Evolutionary conservation across 1,284 basidiomycete species (phyloP), one percentile per base, ranked within the genome.

Genomic region (Serendipita sp.): DNA sequence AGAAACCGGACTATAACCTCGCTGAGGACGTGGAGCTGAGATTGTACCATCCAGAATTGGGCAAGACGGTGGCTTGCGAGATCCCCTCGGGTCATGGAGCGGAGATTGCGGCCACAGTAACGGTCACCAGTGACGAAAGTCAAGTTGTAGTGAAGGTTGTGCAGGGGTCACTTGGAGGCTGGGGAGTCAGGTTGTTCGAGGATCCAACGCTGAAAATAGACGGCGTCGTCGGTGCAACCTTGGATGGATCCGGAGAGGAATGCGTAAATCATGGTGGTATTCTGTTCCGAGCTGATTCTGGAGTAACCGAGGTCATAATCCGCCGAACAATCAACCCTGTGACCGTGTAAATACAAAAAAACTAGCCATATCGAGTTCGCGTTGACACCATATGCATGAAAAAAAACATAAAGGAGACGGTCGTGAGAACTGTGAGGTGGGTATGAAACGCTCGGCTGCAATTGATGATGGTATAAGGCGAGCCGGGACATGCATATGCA

Each of bases 1-100:
- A 77, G n/a, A 75, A 78, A 6, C 85, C 86, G 2, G 86, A 88
- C 70, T 88, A 88, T 68, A 78, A 83, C 42, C 81, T 82, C 62
- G 74, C 75, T 61, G 71, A 77, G 64, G 73, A 74, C 22, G 66
- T 86, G 42, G 79, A 83, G 65, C 72, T 83, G 17, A 74, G 77
- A 44, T 72, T 78, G 26, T 86, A 84, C 68, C 77, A 79, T 67
- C 69, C 83, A 34, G 74, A 71, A 13, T 78, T 78, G 30, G 79
- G 78, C 0, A 71, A 76, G 64, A 69, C 69, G 13, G 74, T 77
- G 3, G 69, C 74, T 58, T 72, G 75, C 13, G 74, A 74, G 26
- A 72, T 85, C 41, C 82, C 82, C 0, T 70, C 64, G 15, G 73
- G 72, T 26, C 70, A 71, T 62, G 71, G 71, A 10, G 65, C 67